phyloP scores from a whole-genome alignment of 1,284 basidiomycete species.

The Naganishia sp. region DNA sequence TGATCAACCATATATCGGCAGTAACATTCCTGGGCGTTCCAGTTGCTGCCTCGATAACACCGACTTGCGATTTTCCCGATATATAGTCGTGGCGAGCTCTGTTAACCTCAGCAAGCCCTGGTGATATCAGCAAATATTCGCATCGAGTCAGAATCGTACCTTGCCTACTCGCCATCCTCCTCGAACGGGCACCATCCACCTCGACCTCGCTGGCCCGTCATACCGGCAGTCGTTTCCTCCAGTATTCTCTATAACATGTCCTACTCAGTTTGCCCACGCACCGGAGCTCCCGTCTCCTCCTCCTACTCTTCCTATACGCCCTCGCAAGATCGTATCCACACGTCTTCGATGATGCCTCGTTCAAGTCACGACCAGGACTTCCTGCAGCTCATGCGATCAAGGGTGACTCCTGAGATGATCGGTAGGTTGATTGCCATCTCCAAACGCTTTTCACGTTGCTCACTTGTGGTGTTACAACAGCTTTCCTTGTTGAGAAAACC shows the following conservation, averaged over 20 bases:
- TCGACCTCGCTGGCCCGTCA: slow-evolving; percentile 23
- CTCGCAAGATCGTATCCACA: slow-evolving; percentile 32
- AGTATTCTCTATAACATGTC: slow-evolving; percentile 22
- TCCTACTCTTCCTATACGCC: slow-evolving; percentile 24
- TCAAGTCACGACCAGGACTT: slow-evolving; percentile 34
- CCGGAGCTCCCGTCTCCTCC: slow-evolving; percentile 26
- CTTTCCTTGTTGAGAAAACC: slow-evolving; percentile 28
- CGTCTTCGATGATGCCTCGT: slow-evolving; percentile 34
- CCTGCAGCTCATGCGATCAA: slow-evolving; percentile 29
- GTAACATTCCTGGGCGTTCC: too few relatives aligned
- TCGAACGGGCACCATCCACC: slow-evolving; percentile 10
- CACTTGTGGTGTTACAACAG: background rate
- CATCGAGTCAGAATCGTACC: too few relatives aligned
- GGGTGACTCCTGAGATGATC: slow-evolving; percentile 32
- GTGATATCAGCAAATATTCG: background rate
- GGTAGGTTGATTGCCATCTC: slow-evolving; percentile 2
- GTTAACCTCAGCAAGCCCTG: too few relatives aligned
- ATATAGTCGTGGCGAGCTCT: too few relatives aligned
- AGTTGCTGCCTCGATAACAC: too few relatives aligned
- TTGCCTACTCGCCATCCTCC: background rate
- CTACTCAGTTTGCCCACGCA: slow-evolving; percentile 15
- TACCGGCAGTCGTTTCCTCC: slow-evolving; percentile 19
- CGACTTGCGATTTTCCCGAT: too few relatives aligned
- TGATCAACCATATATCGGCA: too few relatives aligned
- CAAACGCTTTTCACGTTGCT: background rate